Evolutionary conservation across 345 rosid genomes (phyloP).

Genomic region (Zanthoxylum bungeanum): DNA sequence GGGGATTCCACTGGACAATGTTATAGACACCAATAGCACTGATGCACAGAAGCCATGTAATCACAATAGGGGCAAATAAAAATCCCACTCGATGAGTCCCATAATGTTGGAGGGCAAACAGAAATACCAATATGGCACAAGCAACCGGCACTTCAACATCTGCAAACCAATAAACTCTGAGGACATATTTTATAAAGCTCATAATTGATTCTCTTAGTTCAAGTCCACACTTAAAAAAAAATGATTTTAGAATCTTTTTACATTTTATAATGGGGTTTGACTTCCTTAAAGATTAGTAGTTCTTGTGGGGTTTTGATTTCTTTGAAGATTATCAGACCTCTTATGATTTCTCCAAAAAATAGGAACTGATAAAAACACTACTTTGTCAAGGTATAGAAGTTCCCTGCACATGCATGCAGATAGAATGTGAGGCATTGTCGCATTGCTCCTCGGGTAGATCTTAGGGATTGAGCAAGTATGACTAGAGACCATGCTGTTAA

Average conservation of each 20-base stretch:
- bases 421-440: not conserved
- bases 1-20: constrained; percentile 86
- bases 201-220: constrained; percentile 3
- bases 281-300: not conserved
- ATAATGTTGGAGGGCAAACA: constrained; percentile 80
- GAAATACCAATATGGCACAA: constrained; percentile 60
- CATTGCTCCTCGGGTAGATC: not conserved
- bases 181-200: constrained; percentile 12
- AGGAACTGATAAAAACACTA: not conserved
- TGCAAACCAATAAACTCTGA: constrained; percentile 37
- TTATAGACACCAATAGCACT: constrained; percentile 86
- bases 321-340: not conserved
- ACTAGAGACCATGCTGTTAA: too few relatives aligned
- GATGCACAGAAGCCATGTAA: constrained; percentile 80
- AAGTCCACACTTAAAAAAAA: not conserved
- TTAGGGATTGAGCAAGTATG: not conserved
- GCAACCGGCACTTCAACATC: constrained; percentile 82
- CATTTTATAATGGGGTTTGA: not conserved
- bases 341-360: not conserved
- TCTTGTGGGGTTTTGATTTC: not conserved
- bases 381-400: not conserved
- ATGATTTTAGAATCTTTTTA: not conserved
- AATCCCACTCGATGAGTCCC: constrained; percentile 88
- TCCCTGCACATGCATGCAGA: too few relatives aligned
- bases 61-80: constrained; percentile 77